Evolutionary conservation across 2,329 filamentous ascomycete genomes (phyloP).

Genomic region (Saccharata proteae): DNA sequence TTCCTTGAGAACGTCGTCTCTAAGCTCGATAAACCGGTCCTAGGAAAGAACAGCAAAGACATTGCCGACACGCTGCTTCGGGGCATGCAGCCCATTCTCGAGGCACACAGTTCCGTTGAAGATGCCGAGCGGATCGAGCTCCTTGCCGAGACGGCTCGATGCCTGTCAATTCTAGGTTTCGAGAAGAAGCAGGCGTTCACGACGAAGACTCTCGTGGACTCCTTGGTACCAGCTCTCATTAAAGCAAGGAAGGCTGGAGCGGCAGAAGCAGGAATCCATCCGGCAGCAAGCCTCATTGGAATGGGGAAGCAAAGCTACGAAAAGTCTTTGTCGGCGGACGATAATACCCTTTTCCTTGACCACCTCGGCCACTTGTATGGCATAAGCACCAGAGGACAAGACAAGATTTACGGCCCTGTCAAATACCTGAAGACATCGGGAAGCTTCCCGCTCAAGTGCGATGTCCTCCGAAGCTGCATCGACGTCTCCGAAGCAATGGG

Average conservation of each 20-base stretch:
- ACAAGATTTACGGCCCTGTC: constrained; percentile 2
- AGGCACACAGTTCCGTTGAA: constrained; percentile 30
- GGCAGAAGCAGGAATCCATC: constrained; percentile 92
- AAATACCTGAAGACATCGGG: constrained; percentile 49
- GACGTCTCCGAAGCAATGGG: constrained; percentile 89
- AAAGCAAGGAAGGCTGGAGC: constrained; percentile 87
- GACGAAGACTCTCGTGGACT: constrained; percentile 70
- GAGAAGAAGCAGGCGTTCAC: constrained; percentile 87
- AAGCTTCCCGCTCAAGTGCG: constrained; percentile 67
- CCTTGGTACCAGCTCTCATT: constrained; percentile 72
- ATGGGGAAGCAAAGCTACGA: constrained; percentile 19
- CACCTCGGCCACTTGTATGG: constrained; percentile 31
- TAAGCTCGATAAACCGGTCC: too few species aligned
- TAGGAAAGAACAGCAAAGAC: constrained; percentile 23
- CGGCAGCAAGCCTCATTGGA: constrained; percentile 68
- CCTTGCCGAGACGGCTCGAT: constrained; percentile 73
- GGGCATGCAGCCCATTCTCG: constrained; percentile 13
- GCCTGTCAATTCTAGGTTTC: constrained; percentile 67
- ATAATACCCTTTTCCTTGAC: constrained; percentile 20
- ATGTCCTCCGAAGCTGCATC: constrained; percentile 79
- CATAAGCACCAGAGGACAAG: constrained; percentile 20
- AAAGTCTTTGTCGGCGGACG: constrained; percentile 3
- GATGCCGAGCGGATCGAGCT: constrained; percentile 67
- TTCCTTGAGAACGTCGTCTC: too few species aligned
- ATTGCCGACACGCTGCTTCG: constrained; percentile 25